Evolutionary conservation across 768 basidiomycete genomes (phyloP).

Genomic region (Boletus barrowsii): DNA sequence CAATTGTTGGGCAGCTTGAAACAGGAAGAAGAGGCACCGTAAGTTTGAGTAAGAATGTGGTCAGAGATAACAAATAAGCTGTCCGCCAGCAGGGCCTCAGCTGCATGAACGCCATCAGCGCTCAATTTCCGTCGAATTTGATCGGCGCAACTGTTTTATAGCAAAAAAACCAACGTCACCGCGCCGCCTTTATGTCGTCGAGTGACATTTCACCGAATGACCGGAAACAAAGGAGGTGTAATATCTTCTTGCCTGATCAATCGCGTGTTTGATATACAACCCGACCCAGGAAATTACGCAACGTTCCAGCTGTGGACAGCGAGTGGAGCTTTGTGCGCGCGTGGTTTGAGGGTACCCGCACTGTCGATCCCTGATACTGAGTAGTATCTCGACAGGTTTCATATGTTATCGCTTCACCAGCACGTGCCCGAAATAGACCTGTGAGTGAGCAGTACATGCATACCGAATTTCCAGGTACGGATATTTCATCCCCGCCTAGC

Average conservation of each 20-base stretch:
- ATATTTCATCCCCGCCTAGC: too few species aligned
- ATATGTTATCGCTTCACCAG: constrained; percentile 20
- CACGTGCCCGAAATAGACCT: background rate
- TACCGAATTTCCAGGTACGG: background rate
- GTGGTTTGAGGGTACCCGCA: background rate
- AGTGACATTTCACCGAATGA: background rate
- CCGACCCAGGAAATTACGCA: constrained; percentile 1
- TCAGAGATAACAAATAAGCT: constrained; percentile 4
- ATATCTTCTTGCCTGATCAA: background rate
- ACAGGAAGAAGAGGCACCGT: background rate
- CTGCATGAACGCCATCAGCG: constrained; percentile 12
- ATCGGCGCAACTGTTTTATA: constrained; percentile 20
- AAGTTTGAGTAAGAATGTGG: constrained; percentile 5
- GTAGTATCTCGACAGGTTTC: background rate
- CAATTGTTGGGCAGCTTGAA: background rate
- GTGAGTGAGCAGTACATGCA: background rate
- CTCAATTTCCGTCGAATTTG: constrained; percentile 25
- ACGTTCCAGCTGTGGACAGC: background rate
- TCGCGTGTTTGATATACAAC: constrained; percentile 1
- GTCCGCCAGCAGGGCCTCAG: background rate
- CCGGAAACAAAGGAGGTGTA: background rate
- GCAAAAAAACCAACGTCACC: constrained; percentile 12
- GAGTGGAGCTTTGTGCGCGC: background rate
- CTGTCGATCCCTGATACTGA: constrained; percentile 13
- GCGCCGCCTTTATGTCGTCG: constrained; percentile 5